Evolutionary conservation across 768 basidiomycete species (phyloP), one percentile per base, ranked within the genome.

Genomic region (Coprinopsis marcescibilis): DNA sequence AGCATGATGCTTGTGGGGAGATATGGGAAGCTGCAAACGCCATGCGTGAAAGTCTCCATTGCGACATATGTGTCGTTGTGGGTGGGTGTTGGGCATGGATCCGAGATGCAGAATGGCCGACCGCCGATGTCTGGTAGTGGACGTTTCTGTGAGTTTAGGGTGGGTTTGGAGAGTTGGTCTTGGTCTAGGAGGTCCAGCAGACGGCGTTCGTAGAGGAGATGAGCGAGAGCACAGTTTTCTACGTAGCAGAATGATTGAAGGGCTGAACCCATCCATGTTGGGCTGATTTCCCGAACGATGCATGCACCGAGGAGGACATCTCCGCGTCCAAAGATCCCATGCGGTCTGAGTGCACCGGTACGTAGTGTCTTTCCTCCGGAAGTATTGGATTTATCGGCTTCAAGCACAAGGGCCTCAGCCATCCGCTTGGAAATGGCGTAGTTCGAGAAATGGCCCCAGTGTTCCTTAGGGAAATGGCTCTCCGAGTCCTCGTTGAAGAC

Each of bases 321-420:
- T 3, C 85, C 85, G 1, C 85, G 80, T 2, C 87, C 87, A 60
- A 77, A 89, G 3, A 87, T 64, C 0, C 82, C 85, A 50, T 88
- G 88, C 2, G 86, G 87, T n/a, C 87, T 77, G 33, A 89, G 68
- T 50, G 77, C 82, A 0, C 87, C 85, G 6, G 85, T 89, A 42
- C 82, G 73, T 35, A 89, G 59, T 10, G 67, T 55, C 15, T 49
- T 55, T 3, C 44, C 45, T 12, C 23, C 29, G 5, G 61, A 60
- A 1, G 66, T 64, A 4, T 49, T 50, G 15, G 64, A 52, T 14
- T 57, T 60, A 53, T 72, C 72, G 3, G 65, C 57, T 14, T 48
- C 63, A 45, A 64, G 76, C 53, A 60, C 76, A 60, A 53, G 56
- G 54, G 43, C 52, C 58, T 89, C 87, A 1, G 76, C 85, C 20